Evolutionary conservation across 2,329 filamentous ascomycete species (phyloP).

Genomic region (Cladosporium sphaerospermum): DNA sequence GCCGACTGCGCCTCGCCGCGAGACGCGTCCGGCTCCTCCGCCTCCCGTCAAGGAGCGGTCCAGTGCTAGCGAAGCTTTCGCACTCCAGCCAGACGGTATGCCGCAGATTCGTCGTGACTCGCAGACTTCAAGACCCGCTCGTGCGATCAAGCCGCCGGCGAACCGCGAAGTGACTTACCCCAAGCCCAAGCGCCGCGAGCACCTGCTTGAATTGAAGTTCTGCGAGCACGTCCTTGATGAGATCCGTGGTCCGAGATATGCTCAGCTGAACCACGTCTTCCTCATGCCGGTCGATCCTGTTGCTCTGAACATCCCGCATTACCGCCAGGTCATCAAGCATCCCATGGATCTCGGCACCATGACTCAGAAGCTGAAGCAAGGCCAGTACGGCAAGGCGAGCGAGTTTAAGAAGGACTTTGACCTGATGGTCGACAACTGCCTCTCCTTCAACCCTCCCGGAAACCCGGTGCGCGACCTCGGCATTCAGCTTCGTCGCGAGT

Average conservation of each 20-base stretch:
- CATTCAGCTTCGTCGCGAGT: constrained; percentile 66
- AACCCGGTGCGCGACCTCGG: constrained; percentile 70
- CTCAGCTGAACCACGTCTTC: constrained; percentile 65
- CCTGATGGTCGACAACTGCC: constrained; percentile 83
- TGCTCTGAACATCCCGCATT: constrained; percentile 85
- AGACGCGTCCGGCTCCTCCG: constrained; percentile 33
- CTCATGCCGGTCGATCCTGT: constrained; percentile 84
- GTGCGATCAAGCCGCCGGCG: constrained; percentile 87
- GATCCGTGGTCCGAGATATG: constrained; percentile 67
- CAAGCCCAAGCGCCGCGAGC: constrained; percentile 85
- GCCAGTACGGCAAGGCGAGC: constrained; percentile 73
- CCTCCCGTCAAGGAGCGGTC: constrained; percentile 35
- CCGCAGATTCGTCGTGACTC: constrained; percentile 83
- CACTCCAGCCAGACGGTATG: constrained; percentile 68
- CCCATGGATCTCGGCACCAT: constrained; percentile 94
- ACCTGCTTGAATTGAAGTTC: constrained; percentile 82
- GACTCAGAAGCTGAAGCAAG: constrained; percentile 65
- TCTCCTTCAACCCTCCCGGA: constrained; percentile 77
- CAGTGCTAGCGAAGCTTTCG: constrained; percentile 55
- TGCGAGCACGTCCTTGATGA: constrained; percentile 76
- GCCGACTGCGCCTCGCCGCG: constrained; percentile 24
- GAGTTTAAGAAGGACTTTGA: constrained; percentile 81
- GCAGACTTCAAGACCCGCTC: constrained; percentile 77
- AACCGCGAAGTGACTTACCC: constrained; percentile 87
- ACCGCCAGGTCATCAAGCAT: constrained; percentile 89